A percentile compares a stretch with the other conserved stretches of the same genome.
Evolutionary conservation across 225 moss, liverwort and hornwort species (phyloP).

Genomic region (Polytrichum commune): DNA sequence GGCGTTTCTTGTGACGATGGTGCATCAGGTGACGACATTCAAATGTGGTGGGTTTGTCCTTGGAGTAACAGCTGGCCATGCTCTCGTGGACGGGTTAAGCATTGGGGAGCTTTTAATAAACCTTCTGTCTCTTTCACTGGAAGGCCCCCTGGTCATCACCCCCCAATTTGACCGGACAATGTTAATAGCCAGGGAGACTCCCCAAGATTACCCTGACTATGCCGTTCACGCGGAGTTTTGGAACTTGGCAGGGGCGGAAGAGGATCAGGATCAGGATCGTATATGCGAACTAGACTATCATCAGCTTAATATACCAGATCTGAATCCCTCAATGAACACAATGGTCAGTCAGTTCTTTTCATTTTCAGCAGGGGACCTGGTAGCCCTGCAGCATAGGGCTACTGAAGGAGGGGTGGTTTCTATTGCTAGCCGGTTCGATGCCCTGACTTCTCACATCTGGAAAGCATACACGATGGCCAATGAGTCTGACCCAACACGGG

Average conservation of each 20-base stretch:
- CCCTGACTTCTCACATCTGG: constrained; percentile 47
- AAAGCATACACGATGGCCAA: constrained; percentile 42
- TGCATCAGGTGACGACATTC: constrained; percentile 46
- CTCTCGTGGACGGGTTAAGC: constrained; percentile 42
- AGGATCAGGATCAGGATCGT: constrained; percentile 17
- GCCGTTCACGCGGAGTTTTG: too few relatives aligned
- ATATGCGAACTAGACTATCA: background rate
- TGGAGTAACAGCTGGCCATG: constrained; percentile 50
- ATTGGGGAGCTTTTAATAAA: constrained; percentile 47
- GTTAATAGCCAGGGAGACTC: constrained; percentile 20
- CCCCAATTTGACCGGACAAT: constrained; percentile 31
- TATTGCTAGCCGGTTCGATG: constrained; percentile 54
- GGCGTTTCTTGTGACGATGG: background rate
- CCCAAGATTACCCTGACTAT: too few relatives aligned
- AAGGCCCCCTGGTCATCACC: constrained; percentile 23
- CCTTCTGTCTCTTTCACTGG: constrained; percentile 33
- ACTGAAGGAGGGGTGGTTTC: constrained; percentile 37
- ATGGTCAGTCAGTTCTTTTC: constrained; percentile 11
- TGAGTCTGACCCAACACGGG: constrained; percentile 21
- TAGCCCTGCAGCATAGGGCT: constrained; percentile 34
- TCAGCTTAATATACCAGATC: too few relatives aligned
- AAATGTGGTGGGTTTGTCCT: constrained; percentile 51
- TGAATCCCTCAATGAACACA: too few relatives aligned
- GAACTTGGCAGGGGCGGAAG: background rate
- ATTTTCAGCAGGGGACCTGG: constrained; percentile 21